phyloP scores from a whole-genome alignment of 495 filamentous ascomycete genomes.

The Xylaria sp. region DNA sequence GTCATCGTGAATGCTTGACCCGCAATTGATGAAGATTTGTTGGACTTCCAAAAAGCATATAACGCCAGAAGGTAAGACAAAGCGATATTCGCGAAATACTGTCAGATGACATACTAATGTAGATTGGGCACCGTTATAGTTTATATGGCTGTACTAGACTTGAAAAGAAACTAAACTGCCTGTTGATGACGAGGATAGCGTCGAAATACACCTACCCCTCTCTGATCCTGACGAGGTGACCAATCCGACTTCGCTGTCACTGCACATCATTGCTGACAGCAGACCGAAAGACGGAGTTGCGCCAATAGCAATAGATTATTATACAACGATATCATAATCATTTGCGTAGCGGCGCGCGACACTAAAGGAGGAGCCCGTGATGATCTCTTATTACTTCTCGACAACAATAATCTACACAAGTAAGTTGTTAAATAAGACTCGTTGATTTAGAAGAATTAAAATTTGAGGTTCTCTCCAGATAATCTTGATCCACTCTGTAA shows the following conservation, averaged over 20 bases:
- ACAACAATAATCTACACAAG: background rate
- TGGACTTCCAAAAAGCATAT: background rate
- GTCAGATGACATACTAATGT: background rate
- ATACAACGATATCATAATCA: background rate
- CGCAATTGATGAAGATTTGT: background rate
- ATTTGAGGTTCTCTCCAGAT: too few species aligned
- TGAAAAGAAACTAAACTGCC: background rate
- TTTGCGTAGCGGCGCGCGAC: background rate
- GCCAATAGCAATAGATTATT: background rate
- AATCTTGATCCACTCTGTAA: too few species aligned
- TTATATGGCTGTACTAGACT: background rate
- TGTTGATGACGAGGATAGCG: background rate
- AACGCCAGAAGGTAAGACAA: background rate
- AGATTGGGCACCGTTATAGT: background rate
- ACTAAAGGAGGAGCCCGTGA: background rate
- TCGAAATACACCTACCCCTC: background rate
- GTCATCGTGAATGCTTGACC: background rate
- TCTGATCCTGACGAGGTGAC: background rate
- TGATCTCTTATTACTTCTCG: background rate
- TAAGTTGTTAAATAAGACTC: background rate
- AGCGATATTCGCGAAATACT: background rate
- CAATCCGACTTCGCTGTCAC: background rate
- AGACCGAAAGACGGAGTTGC: background rate
- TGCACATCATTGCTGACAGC: background rate
- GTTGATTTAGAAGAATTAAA: too few species aligned